Evolutionary conservation across 352 stramenopile species (phyloP).

Genomic region (Globisporangium paroecandrum): DNA sequence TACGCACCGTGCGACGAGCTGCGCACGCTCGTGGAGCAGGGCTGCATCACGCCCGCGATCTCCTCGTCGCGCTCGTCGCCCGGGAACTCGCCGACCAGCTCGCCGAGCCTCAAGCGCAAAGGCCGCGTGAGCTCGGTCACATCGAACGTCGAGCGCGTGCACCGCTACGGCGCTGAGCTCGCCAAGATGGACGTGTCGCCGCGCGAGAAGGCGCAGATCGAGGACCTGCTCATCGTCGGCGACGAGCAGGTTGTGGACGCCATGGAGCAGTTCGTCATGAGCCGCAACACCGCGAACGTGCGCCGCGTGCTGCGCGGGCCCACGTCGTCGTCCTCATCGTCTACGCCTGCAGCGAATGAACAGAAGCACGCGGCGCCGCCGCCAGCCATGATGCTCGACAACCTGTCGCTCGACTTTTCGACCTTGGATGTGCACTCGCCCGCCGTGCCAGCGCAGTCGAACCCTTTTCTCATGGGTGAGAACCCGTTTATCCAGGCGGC

Average conservation of each 20-base stretch:
- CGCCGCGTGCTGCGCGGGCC: slow-evolving; percentile 49
- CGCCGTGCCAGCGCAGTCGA: slow-evolving; percentile 20
- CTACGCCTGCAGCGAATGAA: neutral
- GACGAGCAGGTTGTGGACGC: slow-evolving; percentile 75
- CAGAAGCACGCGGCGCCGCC: neutral
- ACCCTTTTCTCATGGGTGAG: slow-evolving; percentile 44
- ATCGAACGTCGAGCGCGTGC: slow-evolving; percentile 62
- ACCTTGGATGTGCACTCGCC: slow-evolving; percentile 48
- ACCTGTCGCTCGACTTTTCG: slow-evolving; percentile 53
- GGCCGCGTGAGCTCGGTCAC: slow-evolving; percentile 63
- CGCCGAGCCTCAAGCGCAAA: slow-evolving; percentile 69
- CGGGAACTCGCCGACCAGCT: slow-evolving; percentile 31
- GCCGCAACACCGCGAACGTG: slow-evolving; percentile 49
- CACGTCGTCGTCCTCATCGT: neutral
- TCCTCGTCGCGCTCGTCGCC: slow-evolving; percentile 5
- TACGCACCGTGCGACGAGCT: slow-evolving; percentile 78
- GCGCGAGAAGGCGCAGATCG: slow-evolving; percentile 54
- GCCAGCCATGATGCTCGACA: slow-evolving; percentile 30
- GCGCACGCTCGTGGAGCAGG: slow-evolving; percentile 61
- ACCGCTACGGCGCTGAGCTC: slow-evolving; percentile 60
- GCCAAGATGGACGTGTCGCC: slow-evolving; percentile 71
- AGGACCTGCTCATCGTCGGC: slow-evolving; percentile 66
- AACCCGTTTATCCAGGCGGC: slow-evolving; percentile 45
- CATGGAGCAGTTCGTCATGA: slow-evolving; percentile 72
- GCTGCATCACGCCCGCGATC: slow-evolving; percentile 64